phyloP scores from a whole-genome alignment of 2,329 filamentous ascomycete genomes.

The Colletotrichum tofieldiae region DNA sequence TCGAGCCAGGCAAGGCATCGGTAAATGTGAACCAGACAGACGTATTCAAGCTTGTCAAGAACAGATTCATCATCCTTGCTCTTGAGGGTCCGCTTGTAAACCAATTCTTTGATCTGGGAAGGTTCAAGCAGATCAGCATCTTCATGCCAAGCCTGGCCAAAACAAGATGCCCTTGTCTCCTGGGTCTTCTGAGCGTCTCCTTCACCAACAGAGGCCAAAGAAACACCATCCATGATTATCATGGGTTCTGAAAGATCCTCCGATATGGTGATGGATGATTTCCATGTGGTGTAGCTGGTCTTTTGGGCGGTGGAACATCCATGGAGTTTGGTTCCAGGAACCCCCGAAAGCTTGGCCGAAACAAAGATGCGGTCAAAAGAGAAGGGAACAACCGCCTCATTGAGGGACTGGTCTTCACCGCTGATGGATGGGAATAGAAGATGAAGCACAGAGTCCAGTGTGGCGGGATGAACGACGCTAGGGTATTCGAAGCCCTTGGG shows the following conservation, averaged over 20 bases:
- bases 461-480: slow-evolving; percentile 40
- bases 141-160: slow-evolving; percentile 32
- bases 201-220: slow-evolving; percentile 34
- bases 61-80: slow-evolving; percentile 38
- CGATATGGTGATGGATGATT: slow-evolving; percentile 33
- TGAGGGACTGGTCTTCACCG: slow-evolving; percentile 32
- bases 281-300: slow-evolving; percentile 41
- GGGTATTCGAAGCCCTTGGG: slow-evolving; percentile 40
- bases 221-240: slow-evolving; percentile 36
- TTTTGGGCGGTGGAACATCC: slow-evolving; percentile 35
- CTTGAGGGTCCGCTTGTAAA: slow-evolving; percentile 37
- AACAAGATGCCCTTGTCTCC: slow-evolving; percentile 33
- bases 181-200: slow-evolving; percentile 22
- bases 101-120: slow-evolving; percentile 32
- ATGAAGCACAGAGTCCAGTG: slow-evolving; percentile 40
- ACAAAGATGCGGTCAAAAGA: slow-evolving; percentile 38
- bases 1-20: slow-evolving; percentile 34
- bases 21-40: slow-evolving; percentile 35
- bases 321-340: slow-evolving; percentile 29
- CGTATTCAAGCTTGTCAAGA: slow-evolving; percentile 38
- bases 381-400: slow-evolving; percentile 35
- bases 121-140: slow-evolving; percentile 35
- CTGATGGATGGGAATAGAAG: slow-evolving; percentile 41
- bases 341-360: slow-evolving; percentile 28
- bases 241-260: slow-evolving; percentile 30